Percentiles rank a stretch among this genome's conserved stretches.
phyloP scores from a whole-genome alignment of 768 basidiomycete genomes.

The Panaeolus cyanescens region DNA sequence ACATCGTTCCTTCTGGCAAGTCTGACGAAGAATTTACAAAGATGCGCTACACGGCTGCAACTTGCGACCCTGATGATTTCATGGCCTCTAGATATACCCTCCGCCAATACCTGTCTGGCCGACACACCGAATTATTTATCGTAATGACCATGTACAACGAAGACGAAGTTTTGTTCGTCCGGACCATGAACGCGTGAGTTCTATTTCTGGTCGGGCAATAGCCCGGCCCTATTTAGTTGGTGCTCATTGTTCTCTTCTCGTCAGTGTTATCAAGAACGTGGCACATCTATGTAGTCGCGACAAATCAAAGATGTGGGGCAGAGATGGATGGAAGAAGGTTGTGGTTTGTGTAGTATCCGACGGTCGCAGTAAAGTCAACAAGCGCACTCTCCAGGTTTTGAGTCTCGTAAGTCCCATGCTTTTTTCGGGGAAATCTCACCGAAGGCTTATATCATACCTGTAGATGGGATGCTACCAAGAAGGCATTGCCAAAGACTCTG shows the following conservation, averaged over 20 bases:
- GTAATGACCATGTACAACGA: conserved; percentile 98
- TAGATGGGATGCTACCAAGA: conserved; percentile 90
- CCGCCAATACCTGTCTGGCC: conserved; percentile 74
- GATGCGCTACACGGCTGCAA: conserved; percentile 87
- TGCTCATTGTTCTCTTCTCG: conserved; percentile 6
- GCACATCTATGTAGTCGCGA: conserved; percentile 73
- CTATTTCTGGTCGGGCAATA: not conserved
- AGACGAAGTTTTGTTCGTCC: conserved; percentile 75
- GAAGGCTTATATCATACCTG: not conserved
- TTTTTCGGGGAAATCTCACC: not conserved
- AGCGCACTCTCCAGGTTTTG: conserved; percentile 87
- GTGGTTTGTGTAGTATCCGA: conserved; percentile 89
- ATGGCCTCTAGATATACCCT: conserved; percentile 77
- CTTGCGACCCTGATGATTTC: conserved; percentile 90
- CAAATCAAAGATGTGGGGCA: conserved; percentile 82
- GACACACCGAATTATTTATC: conserved; percentile 90
- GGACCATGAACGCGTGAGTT: conserved; percentile 83
- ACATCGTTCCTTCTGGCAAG: conserved; percentile 73
- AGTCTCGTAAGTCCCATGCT: conserved; percentile 55
- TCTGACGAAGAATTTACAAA: conserved; percentile 75
- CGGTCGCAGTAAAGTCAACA: conserved; percentile 85
- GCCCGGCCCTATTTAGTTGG: conserved; percentile 7
- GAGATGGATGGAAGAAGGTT: conserved; percentile 88
- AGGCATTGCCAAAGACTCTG: conserved; percentile 86
- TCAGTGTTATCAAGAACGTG: conserved; percentile 83